These are phyloP conservation scores for Sarcodon sp. DNA, from an alignment of 768 basidiomycete species.

Conservation along the genomic window DNA sequence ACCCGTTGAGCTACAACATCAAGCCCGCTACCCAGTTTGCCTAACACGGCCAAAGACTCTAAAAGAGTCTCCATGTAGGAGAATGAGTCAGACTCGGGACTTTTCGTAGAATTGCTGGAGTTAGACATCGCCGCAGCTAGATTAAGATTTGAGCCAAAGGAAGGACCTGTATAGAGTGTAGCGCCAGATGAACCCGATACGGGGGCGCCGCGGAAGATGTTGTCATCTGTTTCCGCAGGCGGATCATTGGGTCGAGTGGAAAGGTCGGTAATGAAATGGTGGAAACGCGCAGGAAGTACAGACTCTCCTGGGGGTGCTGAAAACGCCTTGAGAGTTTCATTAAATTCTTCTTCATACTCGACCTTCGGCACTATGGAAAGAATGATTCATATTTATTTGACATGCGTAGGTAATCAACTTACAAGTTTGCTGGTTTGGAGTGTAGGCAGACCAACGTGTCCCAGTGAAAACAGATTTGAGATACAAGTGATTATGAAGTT, in stretches of 20 bases:
- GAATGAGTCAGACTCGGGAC: conserved; percentile 91
- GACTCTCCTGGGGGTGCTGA: conserved; percentile 22
- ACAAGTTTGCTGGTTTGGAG: conserved; percentile 69
- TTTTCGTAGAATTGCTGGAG: conserved; percentile 16
- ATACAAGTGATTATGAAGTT: conserved; percentile 94
- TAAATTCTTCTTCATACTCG: conserved; percentile 46
- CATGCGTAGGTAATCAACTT: conserved; percentile 18
- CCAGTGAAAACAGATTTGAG: conserved; percentile 96
- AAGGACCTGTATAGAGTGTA: not conserved
- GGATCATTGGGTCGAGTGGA: conserved; percentile 67
- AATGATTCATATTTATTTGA: conserved; percentile 3
- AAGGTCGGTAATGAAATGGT: conserved; percentile 51
- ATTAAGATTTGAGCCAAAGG: not conserved
- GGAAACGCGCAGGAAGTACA: conserved; percentile 35
- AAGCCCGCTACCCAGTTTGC: conserved; percentile 73
- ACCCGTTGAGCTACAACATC: conserved; percentile 79
- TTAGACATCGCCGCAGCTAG: not conserved
- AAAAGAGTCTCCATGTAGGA: conserved; percentile 85
- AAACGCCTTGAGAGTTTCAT: conserved; percentile 13
- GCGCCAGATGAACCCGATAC: not conserved
- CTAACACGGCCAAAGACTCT: conserved; percentile 87
- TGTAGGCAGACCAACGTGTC: conserved; percentile 78
- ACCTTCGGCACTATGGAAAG: conserved; percentile 41
- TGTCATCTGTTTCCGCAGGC: conserved; percentile 49
- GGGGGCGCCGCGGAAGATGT: conserved; percentile 14